Evolutionary conservation across 768 basidiomycete genomes (phyloP).

Genomic region (Leccinum variicolor): DNA sequence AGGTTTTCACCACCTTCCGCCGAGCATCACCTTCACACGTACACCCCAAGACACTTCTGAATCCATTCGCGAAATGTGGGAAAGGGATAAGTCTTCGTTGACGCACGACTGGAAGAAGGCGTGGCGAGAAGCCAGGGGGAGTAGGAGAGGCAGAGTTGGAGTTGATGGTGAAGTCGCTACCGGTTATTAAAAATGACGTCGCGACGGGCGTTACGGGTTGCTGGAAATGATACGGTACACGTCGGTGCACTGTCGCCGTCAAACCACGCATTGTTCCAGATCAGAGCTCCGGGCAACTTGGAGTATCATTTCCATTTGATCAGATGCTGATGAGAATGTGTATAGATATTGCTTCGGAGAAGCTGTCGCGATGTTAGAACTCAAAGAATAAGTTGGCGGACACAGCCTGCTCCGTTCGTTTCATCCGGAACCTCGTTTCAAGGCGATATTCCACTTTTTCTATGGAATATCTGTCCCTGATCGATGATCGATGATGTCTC

Average conservation of each 20-base stretch:
- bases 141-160: conserved; percentile 50
- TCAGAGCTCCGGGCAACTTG: neutral
- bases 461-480: no score
- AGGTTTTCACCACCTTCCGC: conserved; percentile 41
- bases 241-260: neutral
- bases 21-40: conserved; percentile 17
- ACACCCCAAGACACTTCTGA: conserved; percentile 34
- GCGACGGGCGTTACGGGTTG: neutral
- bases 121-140: conserved; percentile 72
- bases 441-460: neutral
- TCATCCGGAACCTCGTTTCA: neutral
- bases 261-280: neutral
- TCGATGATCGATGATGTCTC: no score
- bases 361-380: no score
- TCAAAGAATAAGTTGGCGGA: no score
- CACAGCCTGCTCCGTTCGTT: no score
- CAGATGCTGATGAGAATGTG: neutral
- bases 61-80: conserved; percentile 62
- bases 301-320: neutral
- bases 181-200: conserved; percentile 6
- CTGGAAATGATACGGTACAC: neutral
- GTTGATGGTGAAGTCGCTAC: conserved; percentile 31
- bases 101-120: conserved; percentile 78
- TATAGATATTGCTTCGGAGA: no score
- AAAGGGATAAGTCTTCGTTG: conserved; percentile 60